phyloP scores from a whole-genome alignment of 306 rosid genomes.

The Aeschynomene evenia region DNA sequence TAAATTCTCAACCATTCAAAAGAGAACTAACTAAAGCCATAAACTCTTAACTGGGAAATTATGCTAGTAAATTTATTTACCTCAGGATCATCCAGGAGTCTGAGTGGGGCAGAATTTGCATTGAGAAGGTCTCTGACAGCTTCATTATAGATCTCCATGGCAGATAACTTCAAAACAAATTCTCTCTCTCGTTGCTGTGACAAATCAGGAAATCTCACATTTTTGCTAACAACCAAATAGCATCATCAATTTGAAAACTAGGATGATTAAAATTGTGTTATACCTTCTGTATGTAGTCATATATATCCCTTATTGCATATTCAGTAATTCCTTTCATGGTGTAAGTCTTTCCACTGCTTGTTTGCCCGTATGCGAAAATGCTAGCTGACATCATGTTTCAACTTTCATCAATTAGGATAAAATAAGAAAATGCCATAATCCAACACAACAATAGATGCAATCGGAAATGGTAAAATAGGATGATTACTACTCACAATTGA shows the following conservation, averaged over 20 bases:
- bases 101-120: slow-evolving; percentile 49
- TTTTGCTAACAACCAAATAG: slow-evolving; percentile 9
- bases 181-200: slow-evolving; percentile 69
- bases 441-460: slow-evolving; percentile 1
- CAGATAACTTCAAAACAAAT: slow-evolving; percentile 76
- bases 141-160: slow-evolving; percentile 93
- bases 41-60: background rate
- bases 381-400: slow-evolving; percentile 49
- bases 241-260: background rate
- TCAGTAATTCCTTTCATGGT: slow-evolving; percentile 86
- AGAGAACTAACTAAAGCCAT: slow-evolving; percentile 3
- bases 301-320: slow-evolving; percentile 66
- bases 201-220: slow-evolving; percentile 28
- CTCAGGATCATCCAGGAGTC: slow-evolving; percentile 94
- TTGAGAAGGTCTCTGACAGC: slow-evolving; percentile 79
- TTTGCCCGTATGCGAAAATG: slow-evolving; percentile 93
- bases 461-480: slow-evolving; percentile 21
- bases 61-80: slow-evolving; percentile 41
- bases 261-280: background rate
- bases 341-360: slow-evolving; percentile 97
- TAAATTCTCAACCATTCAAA: slow-evolving; percentile 20
- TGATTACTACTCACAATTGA: slow-evolving; percentile 67
- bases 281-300: slow-evolving; percentile 64
- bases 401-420: slow-evolving; percentile 7
- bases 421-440: background rate